phyloP scores from a whole-genome alignment of 495 filamentous ascomycete genomes.

The Talaromyces ruber region DNA sequence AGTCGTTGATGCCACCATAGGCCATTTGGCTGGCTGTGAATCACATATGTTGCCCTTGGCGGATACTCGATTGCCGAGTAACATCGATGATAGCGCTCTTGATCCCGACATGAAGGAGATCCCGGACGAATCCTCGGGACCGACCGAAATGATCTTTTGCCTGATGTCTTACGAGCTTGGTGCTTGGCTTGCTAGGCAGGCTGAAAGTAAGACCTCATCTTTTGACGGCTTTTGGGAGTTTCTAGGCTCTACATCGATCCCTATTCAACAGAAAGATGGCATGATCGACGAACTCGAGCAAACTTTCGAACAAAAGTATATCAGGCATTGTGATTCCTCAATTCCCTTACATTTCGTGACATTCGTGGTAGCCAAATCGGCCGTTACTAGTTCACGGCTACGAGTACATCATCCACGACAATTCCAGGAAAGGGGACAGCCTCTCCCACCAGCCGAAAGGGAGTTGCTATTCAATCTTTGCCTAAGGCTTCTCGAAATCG shows the following conservation, averaged over 20 bases:
- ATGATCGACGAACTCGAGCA: constrained; percentile 27
- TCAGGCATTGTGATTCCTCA: constrained; percentile 48
- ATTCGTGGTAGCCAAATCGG: constrained; percentile 31
- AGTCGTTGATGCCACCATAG: constrained; percentile 24
- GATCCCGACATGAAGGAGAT: constrained; percentile 47
- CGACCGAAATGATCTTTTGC: constrained; percentile 63
- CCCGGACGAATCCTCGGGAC: constrained; percentile 42
- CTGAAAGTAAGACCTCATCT: constrained; percentile 4
- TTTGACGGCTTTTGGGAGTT: constrained; percentile 27
- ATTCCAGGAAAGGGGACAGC: constrained; percentile 16
- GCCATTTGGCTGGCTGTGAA: constrained; percentile 23
- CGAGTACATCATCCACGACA: constrained; percentile 35
- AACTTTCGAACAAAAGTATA: constrained; percentile 33
- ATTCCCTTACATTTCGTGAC: constrained; percentile 54
- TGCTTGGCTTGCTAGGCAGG: constrained; percentile 24
- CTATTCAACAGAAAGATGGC: constrained; percentile 39
- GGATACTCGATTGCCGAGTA: constrained; percentile 35
- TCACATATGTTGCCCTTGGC: constrained; percentile 10
- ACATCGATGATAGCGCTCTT: constrained; percentile 51
- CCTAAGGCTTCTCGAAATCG: constrained; percentile 28
- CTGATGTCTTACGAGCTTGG: constrained; percentile 42
- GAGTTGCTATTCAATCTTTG: constrained; percentile 29
- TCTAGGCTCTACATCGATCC: constrained; percentile 19
- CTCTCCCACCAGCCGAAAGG: constrained; percentile 25
- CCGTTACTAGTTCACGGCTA: constrained; percentile 24